Percentiles rank a stretch among this genome's conserved stretches.
These are phyloP conservation scores for Phyllosticta ampelicida DNA, from an alignment of 2,329 filamentous ascomycete genomes.

Conservation along the genomic window DNA sequence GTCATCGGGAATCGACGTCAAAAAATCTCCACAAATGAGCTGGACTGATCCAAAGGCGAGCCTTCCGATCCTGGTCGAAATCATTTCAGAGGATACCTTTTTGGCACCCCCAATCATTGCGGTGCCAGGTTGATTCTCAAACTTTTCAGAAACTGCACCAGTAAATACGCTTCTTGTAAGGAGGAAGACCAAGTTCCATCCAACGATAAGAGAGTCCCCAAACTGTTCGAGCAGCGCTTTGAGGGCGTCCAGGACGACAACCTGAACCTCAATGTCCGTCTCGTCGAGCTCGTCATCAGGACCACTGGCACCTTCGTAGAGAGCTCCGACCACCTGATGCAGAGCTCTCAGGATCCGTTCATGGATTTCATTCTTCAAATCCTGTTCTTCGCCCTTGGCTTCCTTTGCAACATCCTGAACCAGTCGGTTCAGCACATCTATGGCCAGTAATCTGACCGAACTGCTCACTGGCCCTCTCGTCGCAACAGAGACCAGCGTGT, in stretches of 20 bases:
- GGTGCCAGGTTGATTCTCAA: neutral
- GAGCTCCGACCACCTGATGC: slow-evolving; percentile 47
- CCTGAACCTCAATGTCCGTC: slow-evolving; percentile 69
- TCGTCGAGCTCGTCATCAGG: slow-evolving; percentile 48
- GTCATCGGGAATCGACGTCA: slow-evolving; percentile 59
- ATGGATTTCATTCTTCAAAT: slow-evolving; percentile 47
- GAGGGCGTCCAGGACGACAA: slow-evolving; percentile 65
- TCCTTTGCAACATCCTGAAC: slow-evolving; percentile 38
- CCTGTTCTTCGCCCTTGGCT: slow-evolving; percentile 39
- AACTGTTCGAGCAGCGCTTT: slow-evolving; percentile 78
- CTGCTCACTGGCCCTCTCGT: slow-evolving; percentile 28
- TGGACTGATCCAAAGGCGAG: slow-evolving; percentile 84
- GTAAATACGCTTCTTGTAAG: slow-evolving; percentile 73
- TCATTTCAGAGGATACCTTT: slow-evolving; percentile 1
- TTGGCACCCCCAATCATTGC: neutral
- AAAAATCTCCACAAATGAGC: slow-evolving; percentile 88
- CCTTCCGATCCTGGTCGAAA: slow-evolving; percentile 66
- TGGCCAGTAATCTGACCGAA: slow-evolving; percentile 38
- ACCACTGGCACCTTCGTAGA: slow-evolving; percentile 46
- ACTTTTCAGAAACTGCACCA: neutral
- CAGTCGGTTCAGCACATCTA: slow-evolving; percentile 39
- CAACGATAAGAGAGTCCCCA: slow-evolving; percentile 69
- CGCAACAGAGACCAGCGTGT: slow-evolving; percentile 41
- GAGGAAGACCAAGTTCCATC: slow-evolving; percentile 78
- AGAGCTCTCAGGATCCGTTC: slow-evolving; percentile 59